These are phyloP conservation scores for Hirschioporus abietinus DNA, from an alignment of 768 basidiomycete genomes.

Conservation along the genomic window DNA sequence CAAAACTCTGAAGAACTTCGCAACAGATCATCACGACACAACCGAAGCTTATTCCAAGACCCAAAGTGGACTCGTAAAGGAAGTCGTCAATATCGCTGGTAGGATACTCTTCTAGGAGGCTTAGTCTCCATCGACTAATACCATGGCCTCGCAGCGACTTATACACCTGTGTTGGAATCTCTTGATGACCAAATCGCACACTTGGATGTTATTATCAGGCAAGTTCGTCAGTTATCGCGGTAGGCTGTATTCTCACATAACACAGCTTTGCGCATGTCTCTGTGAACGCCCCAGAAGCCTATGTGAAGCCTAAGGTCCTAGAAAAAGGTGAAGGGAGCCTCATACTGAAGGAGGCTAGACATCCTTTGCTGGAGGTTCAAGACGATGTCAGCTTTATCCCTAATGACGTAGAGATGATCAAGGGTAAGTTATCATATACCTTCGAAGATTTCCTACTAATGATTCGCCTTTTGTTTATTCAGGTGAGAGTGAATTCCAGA, in stretches of 20 bases:
- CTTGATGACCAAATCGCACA: slow-evolving; percentile 83
- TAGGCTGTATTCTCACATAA: neutral
- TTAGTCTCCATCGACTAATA: neutral
- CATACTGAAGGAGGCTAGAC: slow-evolving; percentile 78
- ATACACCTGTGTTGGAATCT: slow-evolving; percentile 80
- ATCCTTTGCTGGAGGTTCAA: slow-evolving; percentile 95
- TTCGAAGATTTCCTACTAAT: slow-evolving; percentile 3
- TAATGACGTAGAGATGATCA: slow-evolving; percentile 93
- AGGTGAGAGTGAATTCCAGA: slow-evolving; percentile 90
- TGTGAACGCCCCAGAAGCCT: slow-evolving; percentile 78
- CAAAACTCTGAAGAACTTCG: slow-evolving; percentile 58
- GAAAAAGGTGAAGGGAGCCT: slow-evolving; percentile 81
- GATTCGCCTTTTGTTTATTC: neutral
- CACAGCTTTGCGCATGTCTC: slow-evolving; percentile 88
- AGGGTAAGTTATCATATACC: slow-evolving; percentile 43
- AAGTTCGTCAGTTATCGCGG: slow-evolving; percentile 10
- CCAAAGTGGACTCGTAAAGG: slow-evolving; percentile 82
- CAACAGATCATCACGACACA: slow-evolving; percentile 65
- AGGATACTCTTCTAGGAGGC: neutral
- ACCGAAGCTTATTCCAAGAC: slow-evolving; percentile 66
- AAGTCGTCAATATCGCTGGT: slow-evolving; percentile 92
- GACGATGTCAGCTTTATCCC: slow-evolving; percentile 94
- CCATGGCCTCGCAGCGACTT: slow-evolving; percentile 60
- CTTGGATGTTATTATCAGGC: slow-evolving; percentile 90
- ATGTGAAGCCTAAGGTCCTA: slow-evolving; percentile 77